Evolutionary conservation across 2,329 filamentous ascomycete genomes (phyloP), one percentile per base, ranked within the genome.

Genomic region (Penicillium sp.): DNA sequence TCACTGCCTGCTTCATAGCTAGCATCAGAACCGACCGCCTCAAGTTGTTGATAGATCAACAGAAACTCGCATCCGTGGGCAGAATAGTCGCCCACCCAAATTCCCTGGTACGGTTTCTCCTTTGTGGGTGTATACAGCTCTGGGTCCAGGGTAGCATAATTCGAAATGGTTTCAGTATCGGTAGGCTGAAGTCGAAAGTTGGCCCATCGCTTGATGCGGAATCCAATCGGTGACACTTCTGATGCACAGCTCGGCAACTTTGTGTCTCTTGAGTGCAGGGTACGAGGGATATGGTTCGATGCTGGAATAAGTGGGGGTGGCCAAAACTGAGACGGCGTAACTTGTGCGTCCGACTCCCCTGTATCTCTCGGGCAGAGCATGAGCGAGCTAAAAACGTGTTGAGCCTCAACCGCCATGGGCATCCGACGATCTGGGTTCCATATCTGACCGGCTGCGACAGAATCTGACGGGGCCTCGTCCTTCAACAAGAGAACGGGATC

Each of bases 11-110:
- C 70, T 2, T 7, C 27, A 8, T 27, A 24, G 9, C 18, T 25
- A 24, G 25, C 8, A 4, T 32, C 7, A 11, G 29, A 11, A 5
- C n/a, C 4, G 29, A 28, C n/a, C 7, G 28, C 27, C 33, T 26
- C 28, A 4, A 12, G 18, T 12, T 83, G 82, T 62, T 98, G 93
- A 57, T 89, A 75, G 39, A 97, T 73, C 9, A 94, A 74, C 4
- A 97, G 63, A 47, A 96, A 95, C 66, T 97, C 91, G 65, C 86
- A 90, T 1, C 90, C 90, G 59, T 97, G 90, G 0, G 81, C 83
- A 26, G 83, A 85, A 61, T 95, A 96, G 65, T 96, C 90, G 0
- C 90, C 90, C 12, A 90, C 85, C 86, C 88, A 97, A 28, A 98
- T 88, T 0, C 91, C 91, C 53, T 89, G 83, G 74, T 84, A 96